phyloP scores from a whole-genome alignment of 306 rosid species.

The Herpetospermum pedunculosum region DNA sequence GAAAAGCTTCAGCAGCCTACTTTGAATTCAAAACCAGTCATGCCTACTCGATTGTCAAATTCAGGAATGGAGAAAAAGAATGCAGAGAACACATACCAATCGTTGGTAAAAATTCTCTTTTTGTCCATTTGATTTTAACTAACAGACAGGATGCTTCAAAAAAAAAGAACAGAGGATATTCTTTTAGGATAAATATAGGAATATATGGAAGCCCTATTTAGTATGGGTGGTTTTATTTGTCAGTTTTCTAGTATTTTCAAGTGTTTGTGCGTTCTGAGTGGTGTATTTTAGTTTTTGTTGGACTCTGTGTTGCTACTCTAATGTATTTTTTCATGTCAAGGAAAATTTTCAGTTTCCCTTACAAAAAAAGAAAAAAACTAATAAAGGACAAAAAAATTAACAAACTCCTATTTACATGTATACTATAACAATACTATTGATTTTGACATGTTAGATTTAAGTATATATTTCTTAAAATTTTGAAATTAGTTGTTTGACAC shows the following conservation, averaged over 20 bases:
- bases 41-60: conserved; percentile 28
- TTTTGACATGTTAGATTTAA: not conserved
- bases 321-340: not conserved
- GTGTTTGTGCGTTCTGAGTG: not conserved
- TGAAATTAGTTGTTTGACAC: not conserved
- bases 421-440: not conserved
- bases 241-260: not conserved
- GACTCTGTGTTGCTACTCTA: not conserved
- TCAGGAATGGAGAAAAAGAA: conserved; percentile 58
- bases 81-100: conserved; percentile 41
- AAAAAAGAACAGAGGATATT: conserved; percentile 6
- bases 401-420: not conserved
- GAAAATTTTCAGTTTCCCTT: not conserved
- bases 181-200: not conserved
- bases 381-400: not conserved
- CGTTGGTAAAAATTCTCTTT: conserved; percentile 41
- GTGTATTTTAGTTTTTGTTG: not conserved
- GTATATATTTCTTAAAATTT: not conserved
- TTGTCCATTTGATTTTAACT: conserved; percentile 3
- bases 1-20: conserved; percentile 75
- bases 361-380: not conserved
- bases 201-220: not conserved
- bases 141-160: not conserved
- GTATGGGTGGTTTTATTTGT: not conserved
- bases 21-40: conserved; percentile 39